Conservation (phyloP, 2,329 filamentous ascomycete genomes). For the Cladosporium sp. region DNA sequence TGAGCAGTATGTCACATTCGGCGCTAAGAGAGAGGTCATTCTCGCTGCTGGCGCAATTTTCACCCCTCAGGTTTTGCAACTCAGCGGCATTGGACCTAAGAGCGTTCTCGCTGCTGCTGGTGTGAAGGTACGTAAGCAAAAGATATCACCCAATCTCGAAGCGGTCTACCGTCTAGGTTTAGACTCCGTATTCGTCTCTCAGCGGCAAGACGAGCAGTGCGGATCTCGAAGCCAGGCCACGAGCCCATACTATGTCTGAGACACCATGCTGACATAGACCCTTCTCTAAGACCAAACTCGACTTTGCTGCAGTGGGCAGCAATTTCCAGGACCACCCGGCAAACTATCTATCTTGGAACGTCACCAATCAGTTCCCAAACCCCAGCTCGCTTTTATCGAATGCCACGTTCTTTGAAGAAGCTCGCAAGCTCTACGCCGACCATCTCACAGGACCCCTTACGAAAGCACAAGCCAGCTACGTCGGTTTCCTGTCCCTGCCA, state of each 20-base stretch:
- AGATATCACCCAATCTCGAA: too few species aligned
- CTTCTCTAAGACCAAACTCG: conserved; percentile 45
- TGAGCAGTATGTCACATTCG: neutral
- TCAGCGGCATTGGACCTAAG: conserved; percentile 59
- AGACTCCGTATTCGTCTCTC: too few species aligned
- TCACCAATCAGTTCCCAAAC: conserved; percentile 20
- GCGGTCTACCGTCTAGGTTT: too few species aligned
- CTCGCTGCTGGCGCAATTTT: conserved; percentile 43
- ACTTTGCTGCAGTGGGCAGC: conserved; percentile 61
- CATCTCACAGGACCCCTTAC: conserved; percentile 38
- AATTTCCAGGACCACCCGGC: conserved; percentile 59
- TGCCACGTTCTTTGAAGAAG: conserved; percentile 18
- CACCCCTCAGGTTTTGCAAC: conserved; percentile 52
- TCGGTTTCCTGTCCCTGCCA: conserved; percentile 46
- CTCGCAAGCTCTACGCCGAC: conserved; percentile 19
- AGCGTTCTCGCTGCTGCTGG: conserved; percentile 54
- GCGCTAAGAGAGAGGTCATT: conserved; percentile 41
- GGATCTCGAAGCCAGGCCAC: too few species aligned
- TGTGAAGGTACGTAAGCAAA: conserved; percentile 40
- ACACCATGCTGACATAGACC: too few species aligned
- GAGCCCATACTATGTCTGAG: too few species aligned
- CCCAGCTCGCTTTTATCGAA: conserved; percentile 20
- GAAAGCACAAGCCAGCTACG: conserved; percentile 35
- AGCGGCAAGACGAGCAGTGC: too few species aligned
- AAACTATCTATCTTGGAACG: conserved; percentile 11